These are phyloP conservation scores for Russula abietina DNA, from an alignment of 768 basidiomycete species.

Conservation along the genomic window DNA sequence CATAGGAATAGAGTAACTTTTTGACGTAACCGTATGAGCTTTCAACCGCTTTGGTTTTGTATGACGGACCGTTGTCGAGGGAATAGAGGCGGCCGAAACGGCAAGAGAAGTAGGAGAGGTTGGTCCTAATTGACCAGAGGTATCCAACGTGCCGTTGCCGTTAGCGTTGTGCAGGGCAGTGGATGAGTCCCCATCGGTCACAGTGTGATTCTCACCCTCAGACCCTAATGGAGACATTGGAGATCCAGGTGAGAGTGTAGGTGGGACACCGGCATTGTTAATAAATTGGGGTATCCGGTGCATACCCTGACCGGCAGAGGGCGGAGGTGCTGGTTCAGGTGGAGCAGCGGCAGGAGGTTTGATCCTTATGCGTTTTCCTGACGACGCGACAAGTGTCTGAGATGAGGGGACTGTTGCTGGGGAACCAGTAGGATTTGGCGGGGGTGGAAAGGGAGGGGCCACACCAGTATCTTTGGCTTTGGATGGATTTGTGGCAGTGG, in stretches of 20 bases:
- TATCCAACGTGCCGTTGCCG: conserved; percentile 11
- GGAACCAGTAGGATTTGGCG: conserved; percentile 22
- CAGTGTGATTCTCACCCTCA: conserved; percentile 18
- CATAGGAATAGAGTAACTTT: conserved; percentile 69
- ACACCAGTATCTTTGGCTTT: conserved; percentile 39
- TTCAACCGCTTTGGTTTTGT: conserved; percentile 74
- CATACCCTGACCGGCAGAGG: conserved; percentile 23
- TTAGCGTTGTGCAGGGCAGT: conserved; percentile 15
- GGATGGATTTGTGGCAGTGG: conserved; percentile 22
- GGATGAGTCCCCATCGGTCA: conserved; percentile 13
- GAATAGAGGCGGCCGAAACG: conserved; percentile 28
- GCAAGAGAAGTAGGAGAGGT: conserved; percentile 35
- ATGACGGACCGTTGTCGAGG: conserved; percentile 37
- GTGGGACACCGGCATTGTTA: conserved; percentile 22
- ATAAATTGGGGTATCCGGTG: conserved; percentile 21
- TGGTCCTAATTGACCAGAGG: conserved; percentile 27
- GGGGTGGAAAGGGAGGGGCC: conserved; percentile 27
- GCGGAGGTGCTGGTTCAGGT: conserved; percentile 18
- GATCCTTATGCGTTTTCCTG: conserved; percentile 45
- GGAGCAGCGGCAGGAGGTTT: conserved; percentile 39
- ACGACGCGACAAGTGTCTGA: conserved; percentile 40
- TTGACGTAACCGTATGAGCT: conserved; percentile 73
- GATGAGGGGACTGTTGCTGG: conserved; percentile 21
- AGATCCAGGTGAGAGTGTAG: conserved; percentile 20
- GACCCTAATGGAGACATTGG: conserved; percentile 25